phyloP scores from a whole-genome alignment of 768 basidiomycete genomes.

The Mycena latifolia region DNA sequence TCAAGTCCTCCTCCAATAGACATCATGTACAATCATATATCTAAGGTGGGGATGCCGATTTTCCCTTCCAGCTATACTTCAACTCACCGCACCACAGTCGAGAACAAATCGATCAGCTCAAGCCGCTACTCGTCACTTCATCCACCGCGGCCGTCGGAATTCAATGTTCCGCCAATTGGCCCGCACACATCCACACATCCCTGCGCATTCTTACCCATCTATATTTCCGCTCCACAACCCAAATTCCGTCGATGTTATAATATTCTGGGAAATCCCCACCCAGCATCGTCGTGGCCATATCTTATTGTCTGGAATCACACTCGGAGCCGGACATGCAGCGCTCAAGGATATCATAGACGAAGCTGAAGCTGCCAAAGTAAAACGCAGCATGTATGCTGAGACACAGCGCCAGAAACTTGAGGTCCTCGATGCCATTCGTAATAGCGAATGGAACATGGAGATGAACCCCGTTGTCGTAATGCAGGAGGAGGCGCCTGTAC shows the following conservation, averaged over 20 bases:
- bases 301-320: conserved; percentile 65
- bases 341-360: conserved; percentile 72
- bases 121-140: conserved; percentile 55
- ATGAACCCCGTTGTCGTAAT: conserved; percentile 77
- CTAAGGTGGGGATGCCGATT: conserved; percentile 53
- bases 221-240: conserved; percentile 91
- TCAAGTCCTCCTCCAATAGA: conserved; percentile 66
- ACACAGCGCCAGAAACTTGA: conserved; percentile 80
- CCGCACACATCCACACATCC: conserved; percentile 68
- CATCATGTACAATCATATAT: conserved; percentile 62
- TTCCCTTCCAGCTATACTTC: neutral
- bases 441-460: conserved; percentile 83
- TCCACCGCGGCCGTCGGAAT: conserved; percentile 65
- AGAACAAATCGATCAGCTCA: conserved; percentile 37
- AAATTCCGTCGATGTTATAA: conserved; percentile 73
- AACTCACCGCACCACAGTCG: conserved; percentile 23
- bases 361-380: conserved; percentile 72
- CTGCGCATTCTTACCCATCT: conserved; percentile 57
- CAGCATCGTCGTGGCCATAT: conserved; percentile 73
- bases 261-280: conserved; percentile 82
- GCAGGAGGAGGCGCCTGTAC: conserved; percentile 54
- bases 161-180: conserved; percentile 50
- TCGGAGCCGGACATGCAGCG: conserved; percentile 79
- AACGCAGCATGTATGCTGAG: conserved; percentile 93
- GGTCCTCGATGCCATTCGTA: conserved; percentile 73